Evolutionary conservation across 2,329 filamentous ascomycete species (phyloP).

Genomic region (Aspergillus pseudotamarii): DNA sequence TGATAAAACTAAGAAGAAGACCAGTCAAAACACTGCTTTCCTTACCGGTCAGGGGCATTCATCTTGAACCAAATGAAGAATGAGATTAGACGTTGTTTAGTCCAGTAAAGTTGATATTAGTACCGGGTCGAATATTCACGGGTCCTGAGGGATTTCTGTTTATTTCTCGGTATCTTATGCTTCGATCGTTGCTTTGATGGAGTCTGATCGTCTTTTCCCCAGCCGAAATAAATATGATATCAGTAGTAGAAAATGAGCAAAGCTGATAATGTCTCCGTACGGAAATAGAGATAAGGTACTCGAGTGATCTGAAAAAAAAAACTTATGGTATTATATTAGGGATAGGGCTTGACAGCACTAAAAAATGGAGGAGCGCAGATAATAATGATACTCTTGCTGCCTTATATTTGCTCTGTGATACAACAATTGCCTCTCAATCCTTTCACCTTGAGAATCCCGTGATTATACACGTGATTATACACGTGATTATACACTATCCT

Average conservation of each 20-base stretch:
- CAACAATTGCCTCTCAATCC: not conserved
- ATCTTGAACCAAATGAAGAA: constrained; percentile 37
- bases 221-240: not conserved
- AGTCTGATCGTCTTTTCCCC: not conserved
- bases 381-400: not conserved
- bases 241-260: not conserved
- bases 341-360: not conserved
- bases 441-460: constrained; percentile 9
- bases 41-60: constrained; percentile 53
- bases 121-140: not conserved
- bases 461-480: constrained; percentile 10
- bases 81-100: not conserved
- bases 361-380: not conserved
- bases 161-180: not conserved
- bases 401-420: not conserved
- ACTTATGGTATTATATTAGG: not conserved
- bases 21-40: not conserved
- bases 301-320: not conserved
- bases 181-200: not conserved
- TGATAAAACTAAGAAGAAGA: not conserved
- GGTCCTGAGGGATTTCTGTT: not conserved
- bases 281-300: not conserved
- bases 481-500: constrained; percentile 11
- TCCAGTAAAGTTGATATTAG: not conserved
- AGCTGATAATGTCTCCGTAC: not conserved